These are phyloP conservation scores for Ustilago shanxiensis DNA, from an alignment of 1,284 basidiomycete genomes.

Conservation along the genomic window DNA sequence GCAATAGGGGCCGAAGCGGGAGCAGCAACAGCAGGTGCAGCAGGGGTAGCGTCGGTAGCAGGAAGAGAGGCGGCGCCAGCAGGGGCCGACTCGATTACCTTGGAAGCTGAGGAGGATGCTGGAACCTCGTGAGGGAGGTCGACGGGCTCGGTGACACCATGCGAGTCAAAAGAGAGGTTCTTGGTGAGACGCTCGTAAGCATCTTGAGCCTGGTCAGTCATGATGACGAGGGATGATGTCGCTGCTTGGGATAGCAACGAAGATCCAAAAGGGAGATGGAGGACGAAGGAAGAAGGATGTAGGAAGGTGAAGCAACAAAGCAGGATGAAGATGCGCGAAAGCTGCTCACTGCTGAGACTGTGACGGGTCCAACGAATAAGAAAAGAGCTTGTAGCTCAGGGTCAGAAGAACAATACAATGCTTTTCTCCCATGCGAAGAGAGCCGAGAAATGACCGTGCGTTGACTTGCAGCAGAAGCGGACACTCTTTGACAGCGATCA, in stretches of 20 bases:
- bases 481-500: slow-evolving; percentile 17
- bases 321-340: background rate
- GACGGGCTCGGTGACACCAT: slow-evolving; percentile 44
- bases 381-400: background rate
- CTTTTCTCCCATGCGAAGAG: background rate
- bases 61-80: slow-evolving; percentile 22
- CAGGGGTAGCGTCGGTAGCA: slow-evolving; percentile 4
- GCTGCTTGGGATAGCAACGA: slow-evolving; percentile 18
- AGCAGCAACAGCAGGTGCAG: slow-evolving; percentile 6
- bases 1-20: slow-evolving; percentile 4
- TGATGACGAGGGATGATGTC: slow-evolving; percentile 58
- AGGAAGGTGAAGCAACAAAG: background rate
- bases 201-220: slow-evolving; percentile 74
- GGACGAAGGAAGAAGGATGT: slow-evolving; percentile 6
- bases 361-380: background rate
- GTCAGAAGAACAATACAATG: slow-evolving; percentile 1
- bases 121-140: slow-evolving; percentile 37
- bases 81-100: slow-evolving; percentile 18
- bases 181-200: slow-evolving; percentile 72
- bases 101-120: slow-evolving; percentile 20
- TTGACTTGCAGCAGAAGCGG: slow-evolving; percentile 4
- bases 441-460: slow-evolving; percentile 7
- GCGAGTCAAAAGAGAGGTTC: slow-evolving; percentile 48
- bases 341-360: background rate
- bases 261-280: slow-evolving; percentile 8